Conservation (phyloP, 305 asterid genomes). For the Fraxinus latifolia region DNA sequence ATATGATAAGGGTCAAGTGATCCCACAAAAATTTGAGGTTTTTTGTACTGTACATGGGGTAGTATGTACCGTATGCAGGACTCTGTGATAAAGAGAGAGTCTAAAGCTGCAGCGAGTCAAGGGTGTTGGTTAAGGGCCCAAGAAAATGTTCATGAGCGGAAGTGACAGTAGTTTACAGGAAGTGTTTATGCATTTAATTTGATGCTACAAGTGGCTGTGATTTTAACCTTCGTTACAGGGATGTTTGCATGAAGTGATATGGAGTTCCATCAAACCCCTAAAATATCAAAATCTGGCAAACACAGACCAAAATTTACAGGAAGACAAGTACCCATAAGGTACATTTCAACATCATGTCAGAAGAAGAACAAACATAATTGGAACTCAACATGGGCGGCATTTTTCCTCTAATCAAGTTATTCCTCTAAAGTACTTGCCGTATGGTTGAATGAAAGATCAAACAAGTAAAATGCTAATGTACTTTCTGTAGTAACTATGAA, state of each 20-base stretch:
- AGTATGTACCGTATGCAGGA: too few species aligned
- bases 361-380: not conserved
- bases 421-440: not conserved
- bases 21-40: too few species aligned
- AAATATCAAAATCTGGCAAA: not conserved
- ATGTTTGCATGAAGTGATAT: not conserved
- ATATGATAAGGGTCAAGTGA: not conserved
- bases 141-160: not conserved
- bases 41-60: too few species aligned
- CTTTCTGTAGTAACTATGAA: not conserved
- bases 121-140: not conserved
- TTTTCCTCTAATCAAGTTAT: not conserved
- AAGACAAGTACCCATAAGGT: not conserved
- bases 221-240: not conserved
- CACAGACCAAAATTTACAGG: not conserved
- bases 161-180: not conserved
- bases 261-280: not conserved
- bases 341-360: not conserved
- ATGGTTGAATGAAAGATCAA: constrained; percentile 5
- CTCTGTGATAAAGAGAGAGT: too few species aligned
- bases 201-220: not conserved
- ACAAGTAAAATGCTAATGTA: constrained; percentile 2
- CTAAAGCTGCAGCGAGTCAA: not conserved
- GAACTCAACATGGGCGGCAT: not conserved
- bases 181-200: not conserved